Base-by-base conservation (phyloP, 768 basidiomycete genomes). In the Agrocybe praecox region DNA sequence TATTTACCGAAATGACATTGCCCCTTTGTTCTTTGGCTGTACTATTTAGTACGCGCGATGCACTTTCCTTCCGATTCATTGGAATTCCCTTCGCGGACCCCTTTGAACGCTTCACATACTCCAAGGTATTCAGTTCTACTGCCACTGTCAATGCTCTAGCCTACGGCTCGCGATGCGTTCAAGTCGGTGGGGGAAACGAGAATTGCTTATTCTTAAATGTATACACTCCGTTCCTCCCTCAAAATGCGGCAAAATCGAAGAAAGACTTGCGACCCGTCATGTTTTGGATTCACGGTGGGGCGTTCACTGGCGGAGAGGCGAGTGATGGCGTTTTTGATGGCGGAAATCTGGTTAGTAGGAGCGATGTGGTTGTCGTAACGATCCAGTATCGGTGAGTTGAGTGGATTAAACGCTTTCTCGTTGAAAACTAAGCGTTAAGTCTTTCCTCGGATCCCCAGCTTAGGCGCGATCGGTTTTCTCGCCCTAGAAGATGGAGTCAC, bases 231-330 rank as follows among this genome's bases (percentile, higher is more conserved):
- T 70, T 70, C 56, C 65, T 74, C 1, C 73, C 73, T 0, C 56
- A 53, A 9, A 48, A 62, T 32, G 22, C 43, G 2, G 29, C 42
- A 21, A 32, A 54, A 8, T 52, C n/a, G 1, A 61, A 62, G 1
- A 65, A 57, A 19, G 57, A 56, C n/a, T 56, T 71, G 18, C 79
- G 76, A 50, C 76, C 81, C 0, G 79, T 80, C 19, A 70, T 81
- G 72, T 76, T 82, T 62, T 81, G 74, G 76, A 81, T 82, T 22
- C 79, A 82, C 47, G 80, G 81, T 5, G 80, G 80, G 2, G 78
- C 78, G 10, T 80, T 76, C 53, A 77, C 74, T 2, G 60, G 70
- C 7, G 79, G 79, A 2, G 69, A 70, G 40, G 74, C 74, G 2
- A 71, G 71, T 8, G 75, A 77, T 55, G 56, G 71, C 0, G 71